A percentile compares a stretch with the other conserved stretches of the same genome.
Conservation (phyloP, 768 basidiomycete genomes). For the Hysterangium stoloniferum region DNA sequence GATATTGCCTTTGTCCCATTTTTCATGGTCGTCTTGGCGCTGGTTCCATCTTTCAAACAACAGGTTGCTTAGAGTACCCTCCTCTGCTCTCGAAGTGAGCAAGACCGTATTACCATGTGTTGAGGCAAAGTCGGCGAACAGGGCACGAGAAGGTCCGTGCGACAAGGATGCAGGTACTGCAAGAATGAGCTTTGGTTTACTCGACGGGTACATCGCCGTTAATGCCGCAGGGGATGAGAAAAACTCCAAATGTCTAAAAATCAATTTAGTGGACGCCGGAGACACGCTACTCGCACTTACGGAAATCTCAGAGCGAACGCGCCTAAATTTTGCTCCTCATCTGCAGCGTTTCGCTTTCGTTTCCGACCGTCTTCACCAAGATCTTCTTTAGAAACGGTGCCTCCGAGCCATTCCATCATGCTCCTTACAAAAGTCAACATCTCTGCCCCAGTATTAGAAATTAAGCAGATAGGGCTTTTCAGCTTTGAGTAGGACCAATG, state of each 20-base stretch:
- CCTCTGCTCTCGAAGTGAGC: conserved; percentile 71
- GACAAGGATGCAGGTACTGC: conserved; percentile 90
- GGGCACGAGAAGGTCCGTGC: conserved; percentile 79
- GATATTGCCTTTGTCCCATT: conserved; percentile 86
- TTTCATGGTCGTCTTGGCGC: conserved; percentile 68
- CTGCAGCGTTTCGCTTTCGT: conserved; percentile 49
- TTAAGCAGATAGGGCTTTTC: conserved; percentile 86
- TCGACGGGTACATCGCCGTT: conserved; percentile 72
- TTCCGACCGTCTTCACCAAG: conserved; percentile 68
- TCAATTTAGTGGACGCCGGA: not conserved
- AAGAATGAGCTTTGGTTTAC: conserved; percentile 87
- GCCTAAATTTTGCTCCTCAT: conserved; percentile 76
- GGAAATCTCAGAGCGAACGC: conserved; percentile 84
- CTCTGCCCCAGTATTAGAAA: conserved; percentile 84
- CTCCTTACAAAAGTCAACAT: conserved; percentile 91
- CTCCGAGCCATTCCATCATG: conserved; percentile 99
- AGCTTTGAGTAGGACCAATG: conserved; percentile 91
- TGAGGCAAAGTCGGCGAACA: conserved; percentile 83
- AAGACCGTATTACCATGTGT: conserved; percentile 82
- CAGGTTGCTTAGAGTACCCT: conserved; percentile 68
- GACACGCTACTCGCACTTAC: conserved; percentile 35
- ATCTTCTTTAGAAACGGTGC: conserved; percentile 88
- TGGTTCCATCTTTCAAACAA: conserved; percentile 85
- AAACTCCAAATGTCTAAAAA: conserved; percentile 77
- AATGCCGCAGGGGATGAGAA: conserved; percentile 79